phyloP scores from a whole-genome alignment of 75 land plant species.

The Selaginella moellendorffii region DNA sequence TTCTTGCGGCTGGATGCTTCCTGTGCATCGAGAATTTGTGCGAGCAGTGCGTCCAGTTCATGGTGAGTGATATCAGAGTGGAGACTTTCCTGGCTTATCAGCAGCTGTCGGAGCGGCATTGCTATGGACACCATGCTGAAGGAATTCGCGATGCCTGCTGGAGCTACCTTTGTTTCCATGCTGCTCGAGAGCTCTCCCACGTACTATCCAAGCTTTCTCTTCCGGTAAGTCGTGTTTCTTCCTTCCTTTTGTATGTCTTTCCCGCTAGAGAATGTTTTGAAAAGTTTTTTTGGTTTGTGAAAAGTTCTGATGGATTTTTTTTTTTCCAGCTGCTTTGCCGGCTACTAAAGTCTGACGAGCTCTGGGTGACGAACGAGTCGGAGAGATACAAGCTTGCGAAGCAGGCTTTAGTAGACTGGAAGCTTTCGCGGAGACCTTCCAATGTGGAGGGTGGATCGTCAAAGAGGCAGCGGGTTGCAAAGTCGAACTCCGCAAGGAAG shows the following conservation, averaged over 20 bases:
- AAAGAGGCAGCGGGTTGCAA: constrained; percentile 7
- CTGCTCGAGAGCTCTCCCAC: constrained; percentile 25
- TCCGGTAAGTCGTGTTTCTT: constrained; percentile 13
- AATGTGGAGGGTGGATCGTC: constrained; percentile 5
- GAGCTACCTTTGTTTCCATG: constrained; percentile 28
- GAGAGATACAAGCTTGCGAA: constrained; percentile 32
- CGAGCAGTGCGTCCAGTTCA: constrained; percentile 21
- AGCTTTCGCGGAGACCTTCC: constrained; percentile 15
- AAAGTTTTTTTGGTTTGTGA: no score
- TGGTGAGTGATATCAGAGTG: constrained; percentile 17
- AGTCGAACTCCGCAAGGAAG: constrained; percentile 9
- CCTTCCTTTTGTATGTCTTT: not conserved
- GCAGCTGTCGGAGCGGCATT: constrained; percentile 25
- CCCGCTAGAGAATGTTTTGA: no score
- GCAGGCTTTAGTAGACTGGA: constrained; percentile 26
- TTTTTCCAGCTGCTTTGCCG: constrained; percentile 22
- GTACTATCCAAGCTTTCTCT: constrained; percentile 26
- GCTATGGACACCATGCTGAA: constrained; percentile 25
- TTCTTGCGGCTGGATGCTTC: constrained; percentile 27
- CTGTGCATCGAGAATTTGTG: constrained; percentile 25
- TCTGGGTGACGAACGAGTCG: constrained; percentile 27
- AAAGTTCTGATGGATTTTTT: not conserved
- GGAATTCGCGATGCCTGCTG: constrained; percentile 23
- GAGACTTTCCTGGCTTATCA: constrained; percentile 23
- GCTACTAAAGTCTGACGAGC: constrained; percentile 26